Base-by-base conservation (phyloP, 345 rosid species). In the Linum tenue region DNA sequence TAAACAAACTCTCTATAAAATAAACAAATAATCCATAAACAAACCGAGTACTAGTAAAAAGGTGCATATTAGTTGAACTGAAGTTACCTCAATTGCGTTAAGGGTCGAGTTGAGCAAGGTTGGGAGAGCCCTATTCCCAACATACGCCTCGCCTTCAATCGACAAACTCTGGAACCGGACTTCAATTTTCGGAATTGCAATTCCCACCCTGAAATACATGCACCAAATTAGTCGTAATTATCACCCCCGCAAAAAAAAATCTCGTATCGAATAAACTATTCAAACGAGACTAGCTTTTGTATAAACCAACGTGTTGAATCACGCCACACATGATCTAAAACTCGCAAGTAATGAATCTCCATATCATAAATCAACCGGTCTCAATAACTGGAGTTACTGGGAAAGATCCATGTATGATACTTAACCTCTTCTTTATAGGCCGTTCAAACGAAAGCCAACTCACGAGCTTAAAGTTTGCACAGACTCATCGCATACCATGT, bases 41-140 rank as follows among this genome's bases (percentile, higher is more conserved):
- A 55, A 55, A 55, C 15, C 12, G 58, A 55, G 2, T 2, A 11
- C 11, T 5, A 35, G 14, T 59, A 5, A 17, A 59, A 35, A 9
- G 3, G 9, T 6, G 7, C 31, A 0, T 4, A 15, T 22, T 17
- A 59, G 12, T 35, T 35, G 7, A 58, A 1, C 3, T 31, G 37
- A 65, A 37, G 2, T 16, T 61, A 78, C 85, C 83, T 83, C 90
- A 37, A 77, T 36, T 39, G 76, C 70, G 63, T 78, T 83, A 22
- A 78, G n/a, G 64, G 81, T 53, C 31, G 80, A 50, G 73, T 81
- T 78, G 3, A 73, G 17, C 53, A 85, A 73, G 43, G 85, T 79
- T 57, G 84, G 85, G 41, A 83, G 87, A 37, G 87, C 82, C 61
- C 83, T 79, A 15, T 77, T 81, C 56, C 87, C 90, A 43, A 74